Conservation (phyloP, 257 asterid species). For the Plantago major region DNA sequence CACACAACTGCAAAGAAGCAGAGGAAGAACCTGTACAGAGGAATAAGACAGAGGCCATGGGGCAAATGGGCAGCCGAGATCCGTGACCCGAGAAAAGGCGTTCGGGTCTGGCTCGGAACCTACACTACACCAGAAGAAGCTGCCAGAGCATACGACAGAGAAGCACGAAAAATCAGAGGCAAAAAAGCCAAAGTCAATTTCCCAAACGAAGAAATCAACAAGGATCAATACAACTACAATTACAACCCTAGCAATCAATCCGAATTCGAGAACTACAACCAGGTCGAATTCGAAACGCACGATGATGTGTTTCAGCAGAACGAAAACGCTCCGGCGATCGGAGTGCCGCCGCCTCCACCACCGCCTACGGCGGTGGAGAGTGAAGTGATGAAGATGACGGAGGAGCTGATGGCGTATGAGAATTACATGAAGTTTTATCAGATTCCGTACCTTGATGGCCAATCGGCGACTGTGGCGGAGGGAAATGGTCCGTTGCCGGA, state of each 20-base stretch:
- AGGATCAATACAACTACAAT: neutral
- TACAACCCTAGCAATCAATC: neutral
- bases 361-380: neutral
- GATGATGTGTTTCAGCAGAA: neutral
- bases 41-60: constrained; percentile 91
- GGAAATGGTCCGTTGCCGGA: constrained; percentile 32
- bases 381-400: constrained; percentile 57
- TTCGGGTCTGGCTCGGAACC: constrained; percentile 88
- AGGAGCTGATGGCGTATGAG: constrained; percentile 81
- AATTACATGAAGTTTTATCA: constrained; percentile 70
- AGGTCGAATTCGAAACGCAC: constrained; percentile 13
- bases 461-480: constrained; percentile 33
- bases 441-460: constrained; percentile 85
- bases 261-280: neutral
- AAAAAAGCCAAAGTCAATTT: constrained; percentile 77
- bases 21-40: constrained; percentile 74
- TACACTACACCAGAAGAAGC: constrained; percentile 87
- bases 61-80: constrained; percentile 99
- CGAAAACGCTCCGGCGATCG: constrained; percentile 1
- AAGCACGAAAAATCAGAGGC: constrained; percentile 84
- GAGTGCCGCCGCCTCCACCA: no score
- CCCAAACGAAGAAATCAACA: constrained; percentile 39
- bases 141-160: constrained; percentile 81
- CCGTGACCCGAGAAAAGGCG: constrained; percentile 93
- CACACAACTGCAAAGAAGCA: constrained; percentile 30